Evolutionary conservation across 148 eudicot genomes (phyloP).

Genomic region (Chenopodium berlandieri): DNA sequence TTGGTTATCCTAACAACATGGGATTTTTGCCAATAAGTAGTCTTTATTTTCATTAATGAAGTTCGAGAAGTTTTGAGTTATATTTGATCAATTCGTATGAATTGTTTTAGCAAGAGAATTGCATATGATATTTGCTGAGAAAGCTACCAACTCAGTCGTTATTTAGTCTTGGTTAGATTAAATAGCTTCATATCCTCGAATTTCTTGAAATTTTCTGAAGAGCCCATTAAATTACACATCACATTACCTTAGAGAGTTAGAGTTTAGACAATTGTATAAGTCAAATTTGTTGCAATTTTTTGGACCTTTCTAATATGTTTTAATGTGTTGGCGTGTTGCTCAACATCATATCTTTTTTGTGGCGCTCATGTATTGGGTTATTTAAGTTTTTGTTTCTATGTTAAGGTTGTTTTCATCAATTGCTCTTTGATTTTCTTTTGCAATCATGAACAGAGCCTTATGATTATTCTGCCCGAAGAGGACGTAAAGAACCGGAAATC

Average conservation of each 20-base stretch:
- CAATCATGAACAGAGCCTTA: constrained; percentile 68
- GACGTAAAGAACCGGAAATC: constrained; percentile 65
- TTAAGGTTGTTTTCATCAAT: neutral
- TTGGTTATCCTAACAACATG: no score
- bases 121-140: no score
- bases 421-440: constrained; percentile 13
- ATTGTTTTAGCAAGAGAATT: no score
- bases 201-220: no score
- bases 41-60: no score
- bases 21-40: no score
- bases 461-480: constrained; percentile 74
- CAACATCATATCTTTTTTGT: neutral
- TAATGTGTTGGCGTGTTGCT: neutral
- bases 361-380: neutral
- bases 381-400: neutral
- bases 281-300: neutral
- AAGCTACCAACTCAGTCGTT: no score
- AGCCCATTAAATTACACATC: no score
- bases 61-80: no score
- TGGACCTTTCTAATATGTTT: neutral
- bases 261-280: neutral
- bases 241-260: neutral
- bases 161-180: no score
- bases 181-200: no score
- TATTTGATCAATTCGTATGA: no score